Conservation (phyloP, 805 yeast genomes). For the Metschnikowia rubicola region DNA sequence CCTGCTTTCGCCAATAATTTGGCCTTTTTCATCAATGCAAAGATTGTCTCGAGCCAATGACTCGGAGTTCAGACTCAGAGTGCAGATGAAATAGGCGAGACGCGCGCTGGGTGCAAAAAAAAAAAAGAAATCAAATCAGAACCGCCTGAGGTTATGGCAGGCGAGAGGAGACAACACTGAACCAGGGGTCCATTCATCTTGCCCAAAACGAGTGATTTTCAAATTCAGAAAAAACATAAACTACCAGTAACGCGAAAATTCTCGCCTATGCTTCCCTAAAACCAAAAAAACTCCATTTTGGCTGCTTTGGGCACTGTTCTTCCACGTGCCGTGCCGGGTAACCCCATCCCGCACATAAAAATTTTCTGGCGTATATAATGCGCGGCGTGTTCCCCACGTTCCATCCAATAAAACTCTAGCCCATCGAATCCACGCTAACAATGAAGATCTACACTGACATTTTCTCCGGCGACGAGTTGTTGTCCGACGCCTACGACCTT, state of each 20-base stretch:
- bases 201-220: no score
- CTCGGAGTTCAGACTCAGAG: neutral
- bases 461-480: slow-evolving; percentile 90
- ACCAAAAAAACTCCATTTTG: no score
- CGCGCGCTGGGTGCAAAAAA: slow-evolving; percentile 4
- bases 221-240: no score
- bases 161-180: no score
- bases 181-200: neutral
- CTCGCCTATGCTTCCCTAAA: no score
- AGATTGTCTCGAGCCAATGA: neutral
- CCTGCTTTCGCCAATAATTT: neutral
- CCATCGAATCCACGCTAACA: slow-evolving; percentile 7
- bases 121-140: neutral
- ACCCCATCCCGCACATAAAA: slow-evolving; percentile 17
- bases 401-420: neutral
- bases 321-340: slow-evolving; percentile 13
- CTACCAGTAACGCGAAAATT: no score
- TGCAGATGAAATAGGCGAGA: neutral
- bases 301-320: no score
- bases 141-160: no score
- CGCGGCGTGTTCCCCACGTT: neutral
- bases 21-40: neutral
- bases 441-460: slow-evolving; percentile 60
- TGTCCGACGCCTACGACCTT: slow-evolving; percentile 95
- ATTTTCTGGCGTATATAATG: slow-evolving; percentile 15